Percentiles rank a stretch among this genome's conserved stretches.
Conservation (phyloP, 2,329 filamentous ascomycete genomes). For the Claviceps arundinis region DNA sequence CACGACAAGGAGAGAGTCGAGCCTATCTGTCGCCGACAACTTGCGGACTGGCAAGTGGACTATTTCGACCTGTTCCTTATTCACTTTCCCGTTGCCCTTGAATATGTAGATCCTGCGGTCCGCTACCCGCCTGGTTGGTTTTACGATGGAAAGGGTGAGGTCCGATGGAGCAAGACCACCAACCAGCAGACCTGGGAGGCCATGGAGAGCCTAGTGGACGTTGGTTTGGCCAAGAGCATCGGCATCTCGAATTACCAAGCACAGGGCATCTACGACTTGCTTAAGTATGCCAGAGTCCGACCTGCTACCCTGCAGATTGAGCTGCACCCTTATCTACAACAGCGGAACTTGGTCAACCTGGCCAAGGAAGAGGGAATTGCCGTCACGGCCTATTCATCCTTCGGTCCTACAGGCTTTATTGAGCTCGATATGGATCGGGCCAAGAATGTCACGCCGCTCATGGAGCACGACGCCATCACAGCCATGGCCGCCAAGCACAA, state of each 20-base stretch:
- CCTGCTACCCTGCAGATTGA: conserved; percentile 77
- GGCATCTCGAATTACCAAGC: conserved; percentile 76
- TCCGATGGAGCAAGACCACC: conserved; percentile 52
- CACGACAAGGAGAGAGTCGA: conserved; percentile 68
- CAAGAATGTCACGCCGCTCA: conserved; percentile 51
- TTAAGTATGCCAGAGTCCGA: conserved; percentile 61
- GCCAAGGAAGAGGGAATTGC: conserved; percentile 56
- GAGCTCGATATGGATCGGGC: conserved; percentile 55
- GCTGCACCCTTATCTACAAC: conserved; percentile 79
- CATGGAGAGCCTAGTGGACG: conserved; percentile 61
- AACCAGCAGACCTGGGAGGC: conserved; percentile 75
- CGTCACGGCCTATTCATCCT: conserved; percentile 74
- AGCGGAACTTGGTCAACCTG: conserved; percentile 56
- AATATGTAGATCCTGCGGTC: conserved; percentile 68
- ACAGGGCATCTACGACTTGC: conserved; percentile 63
- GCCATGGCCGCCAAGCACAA: conserved; percentile 51
- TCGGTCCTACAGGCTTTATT: conserved; percentile 66
- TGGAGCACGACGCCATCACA: conserved; percentile 55
- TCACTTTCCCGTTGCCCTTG: conserved; percentile 78
- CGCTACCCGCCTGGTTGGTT: conserved; percentile 73
- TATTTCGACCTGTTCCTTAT: conserved; percentile 87
- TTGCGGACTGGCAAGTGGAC: conserved; percentile 70
- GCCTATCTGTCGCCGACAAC: conserved; percentile 62
- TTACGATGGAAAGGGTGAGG: conserved; percentile 47
- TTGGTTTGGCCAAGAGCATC: conserved; percentile 57